phyloP scores from a whole-genome alignment of 352 stramenopile species.

The Globisporangium middletonii region DNA sequence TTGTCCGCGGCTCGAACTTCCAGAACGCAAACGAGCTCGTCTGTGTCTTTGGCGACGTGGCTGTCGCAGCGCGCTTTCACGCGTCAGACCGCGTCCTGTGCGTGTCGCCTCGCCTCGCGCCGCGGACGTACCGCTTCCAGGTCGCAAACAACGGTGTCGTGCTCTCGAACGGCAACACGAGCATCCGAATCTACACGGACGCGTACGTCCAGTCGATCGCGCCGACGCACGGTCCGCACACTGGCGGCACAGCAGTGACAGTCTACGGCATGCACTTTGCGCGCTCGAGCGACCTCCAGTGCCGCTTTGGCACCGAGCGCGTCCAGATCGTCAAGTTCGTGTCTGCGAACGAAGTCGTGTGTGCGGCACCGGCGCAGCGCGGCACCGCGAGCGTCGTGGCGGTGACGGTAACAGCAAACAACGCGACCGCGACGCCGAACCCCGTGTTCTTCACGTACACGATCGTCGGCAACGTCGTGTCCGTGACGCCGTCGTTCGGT shows the following conservation, averaged over 20 bases:
- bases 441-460: constrained; percentile 83
- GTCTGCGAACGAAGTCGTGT: constrained; percentile 67
- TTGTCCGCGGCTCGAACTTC: constrained; percentile 78
- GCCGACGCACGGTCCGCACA: constrained; percentile 64
- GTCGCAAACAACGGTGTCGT: constrained; percentile 66
- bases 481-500: constrained; percentile 43
- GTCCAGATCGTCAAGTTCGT: constrained; percentile 57
- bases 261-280: constrained; percentile 84
- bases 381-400: constrained; percentile 31
- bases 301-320: constrained; percentile 67
- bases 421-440: constrained; percentile 48
- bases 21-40: constrained; percentile 53
- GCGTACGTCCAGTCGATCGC: constrained; percentile 58
- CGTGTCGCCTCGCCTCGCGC: constrained; percentile 40
- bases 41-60: constrained; percentile 78
- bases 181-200: constrained; percentile 73
- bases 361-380: constrained; percentile 43
- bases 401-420: constrained; percentile 68
- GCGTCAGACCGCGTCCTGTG: constrained; percentile 53
- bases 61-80: constrained; percentile 43
- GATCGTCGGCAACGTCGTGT: constrained; percentile 34
- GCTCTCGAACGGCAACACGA: constrained; percentile 52
- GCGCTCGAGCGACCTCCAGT: constrained; percentile 40
- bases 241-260: constrained; percentile 76
- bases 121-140: constrained; percentile 60